Conservation (phyloP, 768 basidiomycete species). For the Tylopilus subfusipes region DNA sequence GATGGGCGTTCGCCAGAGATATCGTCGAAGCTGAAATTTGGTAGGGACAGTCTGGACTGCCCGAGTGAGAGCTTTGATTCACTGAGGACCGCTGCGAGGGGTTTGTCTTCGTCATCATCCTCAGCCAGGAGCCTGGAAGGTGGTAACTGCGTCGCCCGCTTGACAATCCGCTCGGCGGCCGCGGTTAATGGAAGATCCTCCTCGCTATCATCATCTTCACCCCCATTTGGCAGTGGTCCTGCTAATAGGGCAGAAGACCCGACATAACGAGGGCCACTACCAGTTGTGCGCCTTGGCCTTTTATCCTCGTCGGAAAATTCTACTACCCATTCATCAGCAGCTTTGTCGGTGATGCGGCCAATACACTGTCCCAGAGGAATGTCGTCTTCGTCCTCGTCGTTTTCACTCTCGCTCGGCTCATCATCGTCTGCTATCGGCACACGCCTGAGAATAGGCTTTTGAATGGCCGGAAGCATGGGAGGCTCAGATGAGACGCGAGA, state of each 20-base stretch:
- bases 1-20: slow-evolving; percentile 14
- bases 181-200: slow-evolving; percentile 77
- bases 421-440: slow-evolving; percentile 35
- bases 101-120: slow-evolving; percentile 58
- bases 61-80: slow-evolving; percentile 42
- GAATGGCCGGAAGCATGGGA: slow-evolving; percentile 35
- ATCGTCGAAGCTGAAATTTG: slow-evolving; percentile 42
- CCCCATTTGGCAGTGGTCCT: not conserved
- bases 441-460: slow-evolving; percentile 30
- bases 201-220: slow-evolving; percentile 57
- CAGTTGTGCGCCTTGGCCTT: slow-evolving; percentile 53
- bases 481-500: slow-evolving; percentile 19
- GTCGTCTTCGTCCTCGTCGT: slow-evolving; percentile 41
- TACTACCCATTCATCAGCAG: slow-evolving; percentile 41
- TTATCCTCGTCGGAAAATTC: slow-evolving; percentile 63
- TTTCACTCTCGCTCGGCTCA: slow-evolving; percentile 51
- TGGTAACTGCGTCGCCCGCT: slow-evolving; percentile 38
- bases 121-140: slow-evolving; percentile 30
- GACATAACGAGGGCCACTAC: slow-evolving; percentile 50
- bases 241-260: slow-evolving; percentile 7
- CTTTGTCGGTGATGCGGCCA: slow-evolving; percentile 20
- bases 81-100: slow-evolving; percentile 58
- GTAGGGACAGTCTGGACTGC: slow-evolving; percentile 42
- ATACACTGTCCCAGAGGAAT: slow-evolving; percentile 20
- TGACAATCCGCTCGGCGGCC: slow-evolving; percentile 53